phyloP scores from a whole-genome alignment of 2,329 filamentous ascomycete species.

The Fusarium duplospermum region DNA sequence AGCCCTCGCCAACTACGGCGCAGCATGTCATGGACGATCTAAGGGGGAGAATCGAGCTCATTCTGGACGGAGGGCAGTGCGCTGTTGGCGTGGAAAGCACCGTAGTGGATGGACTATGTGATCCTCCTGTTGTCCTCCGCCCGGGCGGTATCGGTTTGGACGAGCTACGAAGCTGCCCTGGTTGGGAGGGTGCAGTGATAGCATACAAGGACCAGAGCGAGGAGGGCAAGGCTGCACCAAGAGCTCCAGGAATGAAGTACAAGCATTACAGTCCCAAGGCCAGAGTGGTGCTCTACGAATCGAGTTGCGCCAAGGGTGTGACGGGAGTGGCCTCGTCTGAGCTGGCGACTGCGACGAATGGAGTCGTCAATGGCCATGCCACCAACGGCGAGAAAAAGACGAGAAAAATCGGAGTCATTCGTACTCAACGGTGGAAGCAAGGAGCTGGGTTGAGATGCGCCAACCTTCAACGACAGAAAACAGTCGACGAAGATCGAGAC shows the following conservation, averaged over 20 bases:
- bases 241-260: conserved; percentile 98
- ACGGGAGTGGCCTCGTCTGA: conserved; percentile 53
- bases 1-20: conserved; percentile 90
- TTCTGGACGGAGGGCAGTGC: conserved; percentile 89
- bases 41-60: conserved; percentile 82
- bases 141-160: conserved; percentile 91
- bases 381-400: conserved; percentile 27
- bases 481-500: conserved; percentile 43
- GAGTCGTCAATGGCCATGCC: conserved; percentile 37
- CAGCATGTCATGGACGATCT: conserved; percentile 91
- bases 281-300: conserved; percentile 84
- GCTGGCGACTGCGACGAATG: conserved; percentile 41
- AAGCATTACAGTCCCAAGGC: conserved; percentile 96
- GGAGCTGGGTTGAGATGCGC: conserved; percentile 55
- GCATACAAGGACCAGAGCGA: conserved; percentile 84
- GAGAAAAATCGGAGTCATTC: conserved; percentile 63
- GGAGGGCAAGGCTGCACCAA: conserved; percentile 72
- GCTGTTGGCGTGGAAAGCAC: conserved; percentile 95
- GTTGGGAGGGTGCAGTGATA: conserved; percentile 83
- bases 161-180: conserved; percentile 76
- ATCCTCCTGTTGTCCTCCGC: conserved; percentile 83
- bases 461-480: conserved; percentile 40
- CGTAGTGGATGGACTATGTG: conserved; percentile 89
- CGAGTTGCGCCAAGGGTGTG: conserved; percentile 51
- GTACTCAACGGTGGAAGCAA: conserved; percentile 65